Evolutionary conservation across 306 rosid species (phyloP).

Genomic region (Oxytropis ochrocephala): DNA sequence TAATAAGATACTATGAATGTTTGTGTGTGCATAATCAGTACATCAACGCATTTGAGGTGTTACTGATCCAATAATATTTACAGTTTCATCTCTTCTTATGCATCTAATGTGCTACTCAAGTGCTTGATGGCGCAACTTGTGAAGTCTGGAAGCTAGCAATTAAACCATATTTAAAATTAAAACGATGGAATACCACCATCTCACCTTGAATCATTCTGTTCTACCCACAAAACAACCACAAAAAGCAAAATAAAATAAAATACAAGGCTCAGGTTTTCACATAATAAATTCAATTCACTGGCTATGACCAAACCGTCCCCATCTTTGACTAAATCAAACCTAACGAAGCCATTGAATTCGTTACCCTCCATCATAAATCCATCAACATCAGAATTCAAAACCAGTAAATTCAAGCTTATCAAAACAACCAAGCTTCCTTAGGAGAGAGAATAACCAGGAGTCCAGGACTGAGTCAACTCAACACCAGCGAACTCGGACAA

Average conservation of each 20-base stretch:
- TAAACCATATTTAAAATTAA: not conserved
- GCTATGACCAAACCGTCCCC: not conserved
- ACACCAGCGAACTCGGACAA: not conserved
- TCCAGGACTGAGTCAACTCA: not conserved
- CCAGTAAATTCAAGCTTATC: not conserved
- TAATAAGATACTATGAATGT: not conserved
- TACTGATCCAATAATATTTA: not conserved
- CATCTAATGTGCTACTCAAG: not conserved
- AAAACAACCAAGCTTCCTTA: not conserved
- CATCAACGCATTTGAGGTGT: not conserved
- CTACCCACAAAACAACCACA: not conserved
- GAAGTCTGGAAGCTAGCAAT: not conserved
- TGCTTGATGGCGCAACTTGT: not conserved
- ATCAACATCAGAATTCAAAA: slow-evolving; percentile 25
- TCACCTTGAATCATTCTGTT: not conserved
- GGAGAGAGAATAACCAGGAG: not conserved
- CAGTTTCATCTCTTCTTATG: not conserved
- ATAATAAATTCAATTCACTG: too few relatives aligned
- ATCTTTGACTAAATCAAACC: slow-evolving; percentile 13
- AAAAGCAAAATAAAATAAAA: not conserved
- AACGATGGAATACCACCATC: not conserved
- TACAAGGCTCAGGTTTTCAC: not conserved
- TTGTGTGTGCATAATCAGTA: not conserved
- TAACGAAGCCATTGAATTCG: not conserved
- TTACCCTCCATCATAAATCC: not conserved